phyloP scores from a whole-genome alignment of 257 asterid genomes.

The Jaltomata sinuosa region DNA sequence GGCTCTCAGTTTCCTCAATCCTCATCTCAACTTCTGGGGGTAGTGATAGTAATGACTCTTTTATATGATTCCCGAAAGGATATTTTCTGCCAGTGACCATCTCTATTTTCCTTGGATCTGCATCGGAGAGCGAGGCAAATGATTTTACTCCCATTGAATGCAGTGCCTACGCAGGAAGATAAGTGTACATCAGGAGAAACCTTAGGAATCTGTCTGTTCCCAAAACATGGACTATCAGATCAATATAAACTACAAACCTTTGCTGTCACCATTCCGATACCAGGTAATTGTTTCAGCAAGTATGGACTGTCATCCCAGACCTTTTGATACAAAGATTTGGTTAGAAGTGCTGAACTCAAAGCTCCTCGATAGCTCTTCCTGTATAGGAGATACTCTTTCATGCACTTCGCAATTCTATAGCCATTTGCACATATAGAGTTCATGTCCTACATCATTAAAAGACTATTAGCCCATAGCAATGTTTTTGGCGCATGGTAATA shows the following conservation, averaged over 20 bases:
- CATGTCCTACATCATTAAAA: constrained; percentile 48
- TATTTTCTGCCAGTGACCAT: constrained; percentile 79
- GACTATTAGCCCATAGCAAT: not conserved
- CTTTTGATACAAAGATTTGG: constrained; percentile 81
- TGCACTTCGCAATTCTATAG: constrained; percentile 87
- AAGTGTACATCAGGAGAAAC: not conserved
- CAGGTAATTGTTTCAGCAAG: constrained; percentile 93
- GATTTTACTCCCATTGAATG: constrained; percentile 88
- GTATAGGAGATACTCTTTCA: constrained; percentile 82
- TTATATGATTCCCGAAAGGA: constrained; percentile 94
- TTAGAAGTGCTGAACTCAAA: constrained; percentile 54
- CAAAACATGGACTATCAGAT: not conserved
- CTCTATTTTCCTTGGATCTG: constrained; percentile 97
- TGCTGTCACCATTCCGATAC: constrained; percentile 99
- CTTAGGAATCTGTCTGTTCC: not conserved
- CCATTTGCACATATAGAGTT: constrained; percentile 86
- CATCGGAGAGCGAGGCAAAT: constrained; percentile 65
- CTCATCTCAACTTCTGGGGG: constrained; percentile 86
- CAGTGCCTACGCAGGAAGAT: constrained; percentile 51
- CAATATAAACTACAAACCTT: constrained; percentile 42
- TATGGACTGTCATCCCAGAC: constrained; percentile 93
- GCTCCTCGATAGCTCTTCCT: constrained; percentile 78
- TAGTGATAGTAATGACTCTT: constrained; percentile 61
- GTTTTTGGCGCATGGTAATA: not conserved
- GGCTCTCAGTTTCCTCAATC: constrained; percentile 50